A percentile compares a stretch with the other conserved stretches of the same genome.
These are phyloP conservation scores for Fusarium marasasianum DNA, from an alignment of 2,329 filamentous ascomycete genomes.

Conservation along the genomic window DNA sequence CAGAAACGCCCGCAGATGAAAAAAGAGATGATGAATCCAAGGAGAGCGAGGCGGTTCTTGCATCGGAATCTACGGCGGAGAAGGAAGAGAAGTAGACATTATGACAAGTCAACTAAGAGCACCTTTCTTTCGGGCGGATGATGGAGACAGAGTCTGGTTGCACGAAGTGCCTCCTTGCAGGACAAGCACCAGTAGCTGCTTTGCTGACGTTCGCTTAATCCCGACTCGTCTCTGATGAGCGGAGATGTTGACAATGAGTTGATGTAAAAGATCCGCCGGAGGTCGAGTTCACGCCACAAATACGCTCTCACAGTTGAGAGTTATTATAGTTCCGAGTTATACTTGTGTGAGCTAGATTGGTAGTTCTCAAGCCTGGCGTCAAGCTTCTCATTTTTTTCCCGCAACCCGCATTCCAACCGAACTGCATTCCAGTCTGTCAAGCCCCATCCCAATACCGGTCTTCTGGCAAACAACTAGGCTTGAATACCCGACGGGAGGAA, in stretches of 20 bases:
- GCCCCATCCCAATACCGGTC: neutral
- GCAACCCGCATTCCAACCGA: constrained; percentile 17
- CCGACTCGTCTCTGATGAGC: neutral
- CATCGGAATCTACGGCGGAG: constrained; percentile 27
- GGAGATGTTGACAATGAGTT: neutral
- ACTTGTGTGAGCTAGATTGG: neutral
- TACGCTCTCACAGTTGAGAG: constrained; percentile 1
- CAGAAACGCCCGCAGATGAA: constrained; percentile 18
- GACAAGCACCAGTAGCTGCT: neutral
- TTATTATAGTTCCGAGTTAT: neutral
- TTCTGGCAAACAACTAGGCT: neutral
- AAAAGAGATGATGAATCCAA: constrained; percentile 23
- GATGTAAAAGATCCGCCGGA: neutral
- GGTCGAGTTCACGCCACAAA: neutral
- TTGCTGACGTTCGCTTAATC: neutral
- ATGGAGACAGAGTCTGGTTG: constrained; percentile 8
- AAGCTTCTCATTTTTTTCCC: constrained; percentile 10
- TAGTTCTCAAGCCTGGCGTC: constrained; percentile 1
- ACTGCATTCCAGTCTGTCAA: constrained; percentile 11
- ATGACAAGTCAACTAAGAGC: neutral
- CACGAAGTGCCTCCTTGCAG: constrained; percentile 8
- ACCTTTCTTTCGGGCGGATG: constrained; percentile 4
- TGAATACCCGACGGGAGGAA: neutral
- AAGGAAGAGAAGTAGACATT: constrained; percentile 32
- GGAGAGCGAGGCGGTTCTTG: constrained; percentile 18